Conservation (phyloP, 257 asterid genomes). For the Avicennia marina region DNA sequence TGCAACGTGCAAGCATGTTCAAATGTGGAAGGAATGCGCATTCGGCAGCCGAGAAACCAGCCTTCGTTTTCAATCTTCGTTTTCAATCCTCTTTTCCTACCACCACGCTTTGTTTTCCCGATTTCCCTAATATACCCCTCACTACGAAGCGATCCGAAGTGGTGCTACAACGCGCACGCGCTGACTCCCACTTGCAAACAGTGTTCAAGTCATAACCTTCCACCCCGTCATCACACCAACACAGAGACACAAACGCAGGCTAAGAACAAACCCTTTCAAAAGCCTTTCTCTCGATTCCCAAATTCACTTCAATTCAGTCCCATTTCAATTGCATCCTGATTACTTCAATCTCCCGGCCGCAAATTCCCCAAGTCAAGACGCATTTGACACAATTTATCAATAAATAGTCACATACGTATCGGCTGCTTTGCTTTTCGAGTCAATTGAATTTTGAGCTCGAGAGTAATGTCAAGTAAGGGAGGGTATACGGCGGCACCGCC, state of each 20-base stretch:
- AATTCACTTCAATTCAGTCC: slow-evolving; percentile 30
- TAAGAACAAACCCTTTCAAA: slow-evolving; percentile 28
- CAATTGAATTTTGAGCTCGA: slow-evolving; percentile 9
- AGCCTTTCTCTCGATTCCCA: slow-evolving; percentile 28
- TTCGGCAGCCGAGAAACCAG: slow-evolving; percentile 12
- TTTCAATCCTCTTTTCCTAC: slow-evolving; percentile 13
- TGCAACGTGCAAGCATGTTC: not conserved
- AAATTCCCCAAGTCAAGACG: slow-evolving; percentile 11
- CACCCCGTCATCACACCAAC: slow-evolving; percentile 23
- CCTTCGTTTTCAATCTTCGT: slow-evolving; percentile 12
- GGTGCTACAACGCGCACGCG: slow-evolving; percentile 14
- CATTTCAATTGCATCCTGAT: slow-evolving; percentile 19
- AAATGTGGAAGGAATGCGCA: slow-evolving; percentile 19
- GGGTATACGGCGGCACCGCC: slow-evolving; percentile 49
- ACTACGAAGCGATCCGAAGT: slow-evolving; percentile 24
- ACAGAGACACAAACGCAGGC: slow-evolving; percentile 10
- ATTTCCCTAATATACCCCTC: slow-evolving; percentile 27
- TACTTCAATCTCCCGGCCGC: slow-evolving; percentile 18
- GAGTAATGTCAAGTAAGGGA: slow-evolving; percentile 60
- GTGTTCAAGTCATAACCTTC: slow-evolving; percentile 26
- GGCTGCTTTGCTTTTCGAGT: not conserved
- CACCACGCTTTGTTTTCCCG: not conserved
- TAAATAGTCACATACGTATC: slow-evolving; percentile 20
- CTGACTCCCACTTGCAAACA: too few relatives aligned
- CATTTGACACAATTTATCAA: slow-evolving; percentile 17